Conservation (phyloP, 331 rosid species). For the Rhamnella rubrinervis region DNA sequence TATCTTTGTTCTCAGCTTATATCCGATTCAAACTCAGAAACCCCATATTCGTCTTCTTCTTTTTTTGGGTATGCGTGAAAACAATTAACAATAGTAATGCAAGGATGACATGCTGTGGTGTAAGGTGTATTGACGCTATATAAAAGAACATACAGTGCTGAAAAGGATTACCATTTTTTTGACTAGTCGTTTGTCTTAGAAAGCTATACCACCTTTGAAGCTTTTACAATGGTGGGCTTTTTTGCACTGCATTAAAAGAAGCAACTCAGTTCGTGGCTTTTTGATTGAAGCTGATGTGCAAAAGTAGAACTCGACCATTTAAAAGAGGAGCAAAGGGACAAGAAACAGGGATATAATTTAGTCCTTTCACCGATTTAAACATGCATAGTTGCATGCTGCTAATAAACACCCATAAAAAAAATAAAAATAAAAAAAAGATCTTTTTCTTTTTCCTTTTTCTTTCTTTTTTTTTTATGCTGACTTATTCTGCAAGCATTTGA, state of each 20-base stretch:
- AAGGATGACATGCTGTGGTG: conserved; percentile 18
- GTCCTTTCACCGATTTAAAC: not conserved
- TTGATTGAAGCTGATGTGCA: conserved; percentile 38
- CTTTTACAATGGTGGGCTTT: conserved; percentile 54
- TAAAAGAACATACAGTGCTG: conserved; percentile 23
- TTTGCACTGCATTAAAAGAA: conserved; percentile 77
- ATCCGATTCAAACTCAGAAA: conserved; percentile 35
- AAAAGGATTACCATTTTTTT: conserved; percentile 29
- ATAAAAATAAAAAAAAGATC: too few relatives aligned
- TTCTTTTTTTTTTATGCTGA: too few relatives aligned
- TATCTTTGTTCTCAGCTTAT: conserved; percentile 22
- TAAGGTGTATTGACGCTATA: conserved; percentile 16
- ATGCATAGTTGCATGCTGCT: not conserved
- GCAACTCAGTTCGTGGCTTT: conserved; percentile 49
- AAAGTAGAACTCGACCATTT: conserved; percentile 45
- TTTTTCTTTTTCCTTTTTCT: too few relatives aligned
- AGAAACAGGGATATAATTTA: conserved; percentile 9
- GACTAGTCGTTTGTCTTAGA: conserved; percentile 49
- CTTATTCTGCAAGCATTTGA: too few relatives aligned
- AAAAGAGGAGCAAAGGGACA: conserved; percentile 32
- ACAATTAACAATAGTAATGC: conserved; percentile 15
- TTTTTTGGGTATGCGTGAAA: conserved; percentile 24
- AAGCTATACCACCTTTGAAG: conserved; percentile 52
- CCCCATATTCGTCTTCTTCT: conserved; percentile 10
- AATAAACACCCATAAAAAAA: not conserved